Conservation (phyloP, 2,329 filamentous ascomycete genomes). For the Monilinia fructicola region DNA sequence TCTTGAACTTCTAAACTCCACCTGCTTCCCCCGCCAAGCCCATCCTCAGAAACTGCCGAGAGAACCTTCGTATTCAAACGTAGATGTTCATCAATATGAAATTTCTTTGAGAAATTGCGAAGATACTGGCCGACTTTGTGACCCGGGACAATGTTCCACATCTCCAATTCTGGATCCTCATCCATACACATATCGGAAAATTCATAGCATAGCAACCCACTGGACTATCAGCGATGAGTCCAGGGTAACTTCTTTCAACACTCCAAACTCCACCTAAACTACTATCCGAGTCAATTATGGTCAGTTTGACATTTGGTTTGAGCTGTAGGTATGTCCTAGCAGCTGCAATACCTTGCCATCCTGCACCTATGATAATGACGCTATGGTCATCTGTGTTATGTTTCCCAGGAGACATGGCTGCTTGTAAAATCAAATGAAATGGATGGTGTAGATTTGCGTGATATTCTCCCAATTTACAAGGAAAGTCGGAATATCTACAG, state of each 20-base stretch:
- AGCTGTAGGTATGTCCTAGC: conserved; percentile 60
- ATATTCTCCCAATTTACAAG: not conserved
- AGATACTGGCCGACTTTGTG: conserved; percentile 29
- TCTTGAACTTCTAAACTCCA: conserved; percentile 24
- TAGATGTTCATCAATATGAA: conserved; percentile 20
- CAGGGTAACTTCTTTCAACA: conserved; percentile 62
- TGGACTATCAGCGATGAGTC: conserved; percentile 71
- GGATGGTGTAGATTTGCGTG: not conserved
- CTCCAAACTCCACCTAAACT: conserved; percentile 69
- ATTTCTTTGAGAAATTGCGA: conserved; percentile 26
- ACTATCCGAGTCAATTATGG: conserved; percentile 57
- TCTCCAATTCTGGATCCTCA: conserved; percentile 20
- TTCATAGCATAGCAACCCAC: conserved; percentile 68
- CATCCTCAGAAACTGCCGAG: conserved; percentile 9
- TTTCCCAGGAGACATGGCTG: conserved; percentile 5
- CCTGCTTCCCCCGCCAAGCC: not conserved
- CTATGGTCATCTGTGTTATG: not conserved
- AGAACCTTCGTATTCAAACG: conserved; percentile 46
- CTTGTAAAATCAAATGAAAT: not conserved
- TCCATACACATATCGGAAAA: conserved; percentile 64
- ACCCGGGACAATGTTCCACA: conserved; percentile 22
- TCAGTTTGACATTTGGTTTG: conserved; percentile 54
- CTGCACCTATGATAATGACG: conserved; percentile 36
- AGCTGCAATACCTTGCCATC: conserved; percentile 56
- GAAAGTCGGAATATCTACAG: not conserved